Evolutionary conservation across 192 early-diverging fungal genomes (phyloP), one percentile per base, ranked within the genome.

Genomic region (Anaeromyces robustus): DNA sequence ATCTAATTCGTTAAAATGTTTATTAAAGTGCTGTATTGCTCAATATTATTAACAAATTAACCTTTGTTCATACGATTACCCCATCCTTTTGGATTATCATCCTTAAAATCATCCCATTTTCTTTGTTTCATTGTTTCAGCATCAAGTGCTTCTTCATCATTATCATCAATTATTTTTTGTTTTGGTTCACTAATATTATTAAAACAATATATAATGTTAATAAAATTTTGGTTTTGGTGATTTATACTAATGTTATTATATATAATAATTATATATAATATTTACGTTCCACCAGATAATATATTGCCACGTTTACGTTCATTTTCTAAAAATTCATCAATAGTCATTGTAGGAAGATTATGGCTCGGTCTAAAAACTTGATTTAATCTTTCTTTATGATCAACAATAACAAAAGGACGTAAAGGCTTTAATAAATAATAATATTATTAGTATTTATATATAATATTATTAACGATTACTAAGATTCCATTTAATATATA

Each of bases 291-390:
- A 29, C 94, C 95, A 29, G 86, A 88, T 52, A 99, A 91, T 32
- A 98, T 91, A 80, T 95, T 95, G 9, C 97, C 97, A 11, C 94
- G 89, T 81, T 93, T 91, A 80, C 89, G 86, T 85, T 99, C 96
- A 78, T 91, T 89, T 77, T 95, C 88, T 80, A 98, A 82, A 82
- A 96, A 99, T 85, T 98, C 94, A 77, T 99, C 98, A 77, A 99
- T 91, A 0, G 94, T 89, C 97, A 99, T 98, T 11, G 97, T 98
- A 12, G 98, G 98, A 80, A 99, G 81, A 30, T 89, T 92, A 84
- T 94, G 93, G 17, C 94, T 91, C 1, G 94, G 95, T 29, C 92
- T 78, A 83, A 96, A 99, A 18, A 98, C 97, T 29, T 90, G 87
- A 30, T 96, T 86, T 78, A 88, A 88, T 77, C 97, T 87, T 52